phyloP scores from a whole-genome alignment of 352 stramenopile species.

The Globisporangium recalcitrans region DNA sequence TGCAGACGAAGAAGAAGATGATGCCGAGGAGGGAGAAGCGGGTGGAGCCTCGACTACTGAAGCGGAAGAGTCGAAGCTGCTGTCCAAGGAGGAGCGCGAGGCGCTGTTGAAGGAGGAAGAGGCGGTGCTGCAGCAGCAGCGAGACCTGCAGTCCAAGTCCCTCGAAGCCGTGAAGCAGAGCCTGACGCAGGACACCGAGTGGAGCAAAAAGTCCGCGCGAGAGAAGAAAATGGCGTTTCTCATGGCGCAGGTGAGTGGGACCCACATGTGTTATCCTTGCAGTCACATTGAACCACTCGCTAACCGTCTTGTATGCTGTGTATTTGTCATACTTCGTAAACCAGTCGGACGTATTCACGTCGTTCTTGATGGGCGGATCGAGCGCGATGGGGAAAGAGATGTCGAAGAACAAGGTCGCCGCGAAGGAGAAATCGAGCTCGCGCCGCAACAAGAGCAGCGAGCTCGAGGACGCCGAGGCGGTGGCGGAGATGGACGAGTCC shows the following conservation, averaged over 20 bases:
- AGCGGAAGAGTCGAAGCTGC: slow-evolving; percentile 28
- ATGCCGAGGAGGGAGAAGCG: slow-evolving; percentile 26
- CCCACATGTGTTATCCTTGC: background rate
- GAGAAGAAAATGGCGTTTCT: slow-evolving; percentile 84
- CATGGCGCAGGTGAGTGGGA: slow-evolving; percentile 58
- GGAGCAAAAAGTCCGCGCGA: slow-evolving; percentile 33
- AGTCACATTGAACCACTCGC: background rate
- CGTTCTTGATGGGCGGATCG: slow-evolving; percentile 81
- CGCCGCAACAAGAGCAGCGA: slow-evolving; percentile 62
- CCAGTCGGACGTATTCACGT: slow-evolving; percentile 83
- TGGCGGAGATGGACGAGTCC: slow-evolving; percentile 77
- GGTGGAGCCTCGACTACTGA: slow-evolving; percentile 16
- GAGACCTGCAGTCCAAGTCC: slow-evolving; percentile 69
- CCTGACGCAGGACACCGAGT: slow-evolving; percentile 48
- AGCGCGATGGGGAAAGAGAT: slow-evolving; percentile 77
- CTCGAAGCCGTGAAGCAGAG: slow-evolving; percentile 65
- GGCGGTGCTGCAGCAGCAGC: slow-evolving; percentile 61
- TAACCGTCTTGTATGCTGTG: background rate
- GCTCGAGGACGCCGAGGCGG: slow-evolving; percentile 56
- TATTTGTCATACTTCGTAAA: background rate
- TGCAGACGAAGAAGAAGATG: slow-evolving; percentile 21
- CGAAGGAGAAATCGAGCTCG: slow-evolving; percentile 36
- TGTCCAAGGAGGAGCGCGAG: slow-evolving; percentile 58
- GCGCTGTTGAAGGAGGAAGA: slow-evolving; percentile 66
- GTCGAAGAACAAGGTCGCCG: slow-evolving; percentile 39